Conservation (phyloP, 2,329 filamentous ascomycete genomes). For the Davidsoniella virescens region DNA sequence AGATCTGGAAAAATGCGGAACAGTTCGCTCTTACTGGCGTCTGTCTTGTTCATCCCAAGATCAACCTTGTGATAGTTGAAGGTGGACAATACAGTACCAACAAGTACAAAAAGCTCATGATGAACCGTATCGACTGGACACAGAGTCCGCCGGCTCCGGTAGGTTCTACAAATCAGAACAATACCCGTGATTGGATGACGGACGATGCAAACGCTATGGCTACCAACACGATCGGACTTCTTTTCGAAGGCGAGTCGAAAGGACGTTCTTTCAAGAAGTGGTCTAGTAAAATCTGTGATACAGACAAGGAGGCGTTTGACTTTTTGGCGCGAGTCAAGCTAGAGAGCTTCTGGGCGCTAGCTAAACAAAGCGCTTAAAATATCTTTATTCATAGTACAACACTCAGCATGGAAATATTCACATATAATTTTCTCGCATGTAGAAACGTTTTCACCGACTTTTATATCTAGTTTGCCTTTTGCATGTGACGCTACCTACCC, state of each 20-base stretch:
- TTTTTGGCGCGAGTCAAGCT: slow-evolving; percentile 66
- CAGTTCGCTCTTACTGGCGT: slow-evolving; percentile 74
- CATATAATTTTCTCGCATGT: no score
- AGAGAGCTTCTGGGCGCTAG: slow-evolving; percentile 67
- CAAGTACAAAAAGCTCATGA: slow-evolving; percentile 83
- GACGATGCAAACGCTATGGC: slow-evolving; percentile 69
- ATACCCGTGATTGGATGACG: slow-evolving; percentile 58
- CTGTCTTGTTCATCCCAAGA: slow-evolving; percentile 79
- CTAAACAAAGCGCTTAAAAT: slow-evolving; percentile 1
- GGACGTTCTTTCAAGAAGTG: slow-evolving; percentile 69
- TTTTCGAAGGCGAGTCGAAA: slow-evolving; percentile 87
- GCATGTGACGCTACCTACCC: no score
- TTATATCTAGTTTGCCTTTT: no score
- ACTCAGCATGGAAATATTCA: no score
- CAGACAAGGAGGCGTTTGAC: slow-evolving; percentile 75
- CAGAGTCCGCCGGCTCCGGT: slow-evolving; percentile 62
- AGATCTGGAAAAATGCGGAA: slow-evolving; percentile 83
- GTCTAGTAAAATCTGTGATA: slow-evolving; percentile 82
- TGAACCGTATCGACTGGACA: slow-evolving; percentile 86
- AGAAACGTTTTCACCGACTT: no score
- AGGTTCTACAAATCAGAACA: slow-evolving; percentile 42
- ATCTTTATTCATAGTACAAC: no score
- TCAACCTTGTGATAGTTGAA: slow-evolving; percentile 83
- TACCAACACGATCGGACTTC: slow-evolving; percentile 61
- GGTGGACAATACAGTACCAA: slow-evolving; percentile 71